These are phyloP conservation scores for Paecilomyces sp. DNA, from an alignment of 2,329 filamentous ascomycete species.

Conservation along the genomic window DNA sequence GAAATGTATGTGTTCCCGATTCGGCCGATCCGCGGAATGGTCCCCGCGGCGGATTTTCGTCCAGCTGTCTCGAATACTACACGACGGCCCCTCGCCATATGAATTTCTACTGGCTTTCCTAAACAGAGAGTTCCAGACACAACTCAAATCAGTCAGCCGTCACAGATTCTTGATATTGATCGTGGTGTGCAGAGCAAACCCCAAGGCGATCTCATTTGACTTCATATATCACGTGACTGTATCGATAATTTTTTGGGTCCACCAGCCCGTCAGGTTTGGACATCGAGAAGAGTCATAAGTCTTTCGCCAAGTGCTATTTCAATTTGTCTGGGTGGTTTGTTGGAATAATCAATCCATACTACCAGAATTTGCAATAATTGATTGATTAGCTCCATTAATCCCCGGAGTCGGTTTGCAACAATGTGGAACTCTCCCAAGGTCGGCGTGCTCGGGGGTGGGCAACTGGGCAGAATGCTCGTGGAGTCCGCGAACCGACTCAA, in stretches of 20 bases:
- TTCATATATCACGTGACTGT: background rate
- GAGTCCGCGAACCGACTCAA: conserved; percentile 78
- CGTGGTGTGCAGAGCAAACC: background rate
- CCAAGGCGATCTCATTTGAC: background rate
- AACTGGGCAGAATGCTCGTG: conserved; percentile 88
- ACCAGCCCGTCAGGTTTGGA: background rate
- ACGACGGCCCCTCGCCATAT: background rate
- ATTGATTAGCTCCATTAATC: background rate
- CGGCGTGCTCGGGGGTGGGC: conserved; percentile 56
- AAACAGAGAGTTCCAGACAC: no score
- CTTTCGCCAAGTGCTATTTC: background rate
- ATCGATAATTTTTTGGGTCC: background rate
- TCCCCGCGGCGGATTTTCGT: background rate
- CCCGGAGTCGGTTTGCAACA: conserved; percentile 4
- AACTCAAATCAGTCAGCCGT: no score
- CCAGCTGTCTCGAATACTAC: background rate
- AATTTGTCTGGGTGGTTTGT: background rate
- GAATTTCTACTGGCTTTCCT: no score
- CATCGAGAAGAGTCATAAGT: background rate
- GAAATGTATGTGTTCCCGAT: background rate
- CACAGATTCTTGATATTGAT: background rate
- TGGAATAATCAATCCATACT: background rate
- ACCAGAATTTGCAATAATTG: background rate
- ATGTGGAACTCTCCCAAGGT: conserved; percentile 38
- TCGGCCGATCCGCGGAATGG: background rate